Conservation (phyloP, 2,329 filamentous ascomycete species). For the Aspergillus caelatus region DNA sequence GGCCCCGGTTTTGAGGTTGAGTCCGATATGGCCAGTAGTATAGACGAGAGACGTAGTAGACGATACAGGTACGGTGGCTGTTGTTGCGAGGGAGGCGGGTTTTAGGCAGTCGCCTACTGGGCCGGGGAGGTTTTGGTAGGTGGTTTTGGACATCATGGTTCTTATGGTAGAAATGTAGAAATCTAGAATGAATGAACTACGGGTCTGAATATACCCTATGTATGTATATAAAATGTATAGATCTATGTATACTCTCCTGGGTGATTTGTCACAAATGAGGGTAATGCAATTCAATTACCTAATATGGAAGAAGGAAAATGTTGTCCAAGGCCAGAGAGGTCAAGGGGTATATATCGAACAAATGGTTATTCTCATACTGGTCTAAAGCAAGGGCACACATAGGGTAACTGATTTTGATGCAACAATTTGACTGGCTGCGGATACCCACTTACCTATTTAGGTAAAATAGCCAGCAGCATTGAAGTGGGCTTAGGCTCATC, state of each 20-base stretch:
- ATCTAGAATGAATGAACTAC: not conserved
- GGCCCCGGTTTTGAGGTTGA: not conserved
- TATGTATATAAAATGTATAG: not conserved
- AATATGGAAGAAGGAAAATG: not conserved
- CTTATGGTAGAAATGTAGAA: not conserved
- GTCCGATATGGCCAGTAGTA: conserved; percentile 8
- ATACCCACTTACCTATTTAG: not conserved
- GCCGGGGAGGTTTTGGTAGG: conserved; percentile 15
- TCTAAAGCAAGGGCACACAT: not conserved
- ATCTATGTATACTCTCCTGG: too few relatives aligned
- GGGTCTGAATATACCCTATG: not conserved
- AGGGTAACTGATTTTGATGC: not conserved
- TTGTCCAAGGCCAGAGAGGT: fast-evolving
- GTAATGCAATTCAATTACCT: not conserved
- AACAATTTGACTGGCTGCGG: not conserved
- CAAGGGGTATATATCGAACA: not conserved
- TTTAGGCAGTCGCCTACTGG: conserved; percentile 15
- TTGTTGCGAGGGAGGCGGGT: conserved; percentile 14
- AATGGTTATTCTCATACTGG: not conserved
- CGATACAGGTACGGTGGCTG: conserved; percentile 8
- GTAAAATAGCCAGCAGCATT: not conserved
- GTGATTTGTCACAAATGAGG: not conserved
- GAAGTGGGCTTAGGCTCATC: not conserved
- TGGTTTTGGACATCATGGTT: conserved; percentile 4
- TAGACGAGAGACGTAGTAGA: conserved; percentile 5